phyloP scores from a whole-genome alignment of 2,329 filamentous ascomycete genomes.

The Trichophyton verrucosum region DNA sequence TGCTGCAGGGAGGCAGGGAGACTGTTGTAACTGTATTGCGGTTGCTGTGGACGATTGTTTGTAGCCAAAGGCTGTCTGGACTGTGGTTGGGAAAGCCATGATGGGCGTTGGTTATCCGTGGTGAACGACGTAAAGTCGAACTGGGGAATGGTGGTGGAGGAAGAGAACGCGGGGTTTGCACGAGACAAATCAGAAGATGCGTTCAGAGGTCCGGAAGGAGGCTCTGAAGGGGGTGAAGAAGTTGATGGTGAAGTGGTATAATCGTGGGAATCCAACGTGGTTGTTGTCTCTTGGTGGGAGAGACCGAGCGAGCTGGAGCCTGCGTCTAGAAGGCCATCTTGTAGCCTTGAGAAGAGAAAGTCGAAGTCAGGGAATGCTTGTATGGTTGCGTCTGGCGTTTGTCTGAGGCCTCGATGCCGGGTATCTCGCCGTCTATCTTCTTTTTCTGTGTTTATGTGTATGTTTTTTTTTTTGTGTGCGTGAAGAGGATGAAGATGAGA shows the following conservation, averaged over 20 bases:
- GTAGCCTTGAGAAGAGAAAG: constrained; percentile 13
- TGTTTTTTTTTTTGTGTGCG: neutral
- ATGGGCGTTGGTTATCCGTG: constrained; percentile 37
- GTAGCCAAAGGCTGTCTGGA: constrained; percentile 32
- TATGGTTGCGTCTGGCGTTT: neutral
- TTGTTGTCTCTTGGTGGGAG: constrained; percentile 22
- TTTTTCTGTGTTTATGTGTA: too few species aligned
- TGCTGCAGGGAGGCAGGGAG: constrained; percentile 10
- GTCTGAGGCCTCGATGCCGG: neutral
- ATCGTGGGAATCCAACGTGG: constrained; percentile 30
- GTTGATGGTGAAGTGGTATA: constrained; percentile 17
- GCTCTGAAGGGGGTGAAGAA: constrained; percentile 22
- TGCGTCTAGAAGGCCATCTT: constrained; percentile 29
- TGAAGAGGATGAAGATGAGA: constrained; percentile 10
- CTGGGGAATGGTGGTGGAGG: constrained; percentile 21
- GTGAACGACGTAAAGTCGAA: constrained; percentile 37
- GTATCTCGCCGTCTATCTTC: neutral
- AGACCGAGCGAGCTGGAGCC: constrained; percentile 20
- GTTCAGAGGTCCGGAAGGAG: constrained; percentile 35
- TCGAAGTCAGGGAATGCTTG: neutral
- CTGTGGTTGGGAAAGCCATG: constrained; percentile 37
- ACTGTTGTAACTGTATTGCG: constrained; percentile 15
- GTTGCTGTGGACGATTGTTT: constrained; percentile 13
- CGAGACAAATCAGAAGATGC: constrained; percentile 32
- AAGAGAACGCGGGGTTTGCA: constrained; percentile 27